Evolutionary conservation across 148 eudicot species (phyloP), one percentile per base, ranked within the genome.

Genomic region (Oxyria digyna): DNA sequence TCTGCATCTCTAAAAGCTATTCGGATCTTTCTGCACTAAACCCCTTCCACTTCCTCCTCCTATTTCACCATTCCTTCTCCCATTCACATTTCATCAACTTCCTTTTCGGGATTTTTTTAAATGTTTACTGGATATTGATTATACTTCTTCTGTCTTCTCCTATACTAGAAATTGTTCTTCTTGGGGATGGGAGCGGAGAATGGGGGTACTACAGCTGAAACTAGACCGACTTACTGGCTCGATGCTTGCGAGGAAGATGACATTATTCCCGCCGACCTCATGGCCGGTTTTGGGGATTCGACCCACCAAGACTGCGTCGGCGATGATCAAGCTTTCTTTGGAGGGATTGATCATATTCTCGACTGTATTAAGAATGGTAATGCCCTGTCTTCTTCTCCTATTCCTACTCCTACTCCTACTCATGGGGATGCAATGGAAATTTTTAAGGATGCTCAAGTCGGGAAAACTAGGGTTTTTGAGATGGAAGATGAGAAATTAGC

Each of bases 241-340:
- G 97, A 94, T 57, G 97, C 98, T 8, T 87, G 91, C 67, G 98
- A 93, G 79, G 98, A 87, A 29, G 76, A 70, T 57, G 77, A 81
- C 33, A 40, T 81, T 24, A 80, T 86, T 4, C 82, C 82, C 8
- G 79, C 86, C 59, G 81, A 84, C 69, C 74, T 82, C 52, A 80
- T 82, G 13, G 82, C 70, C 17, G 86, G 79, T 72, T 69, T 73
- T 10, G 74, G 62, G 33, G 69, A 72, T 69, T 64, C 43, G 41
- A 62, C 26, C 27, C 54, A 29, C 31, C 77, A n/a, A 38, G 75
- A 68, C 1, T 78, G 55, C 29, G 65, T 70, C 2, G 70, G 69
- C 10, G 87, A 83, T 46, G 78, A 73, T 77, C 81, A 84, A 33
- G 62, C 86, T 68, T 85, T 85, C 55, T 87, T 87, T 38, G 83